Percentiles rank a stretch among this genome's conserved stretches.
These are phyloP conservation scores for Solanum ossicruentum DNA, from an alignment of 257 asterid genomes.

Conservation along the genomic window DNA sequence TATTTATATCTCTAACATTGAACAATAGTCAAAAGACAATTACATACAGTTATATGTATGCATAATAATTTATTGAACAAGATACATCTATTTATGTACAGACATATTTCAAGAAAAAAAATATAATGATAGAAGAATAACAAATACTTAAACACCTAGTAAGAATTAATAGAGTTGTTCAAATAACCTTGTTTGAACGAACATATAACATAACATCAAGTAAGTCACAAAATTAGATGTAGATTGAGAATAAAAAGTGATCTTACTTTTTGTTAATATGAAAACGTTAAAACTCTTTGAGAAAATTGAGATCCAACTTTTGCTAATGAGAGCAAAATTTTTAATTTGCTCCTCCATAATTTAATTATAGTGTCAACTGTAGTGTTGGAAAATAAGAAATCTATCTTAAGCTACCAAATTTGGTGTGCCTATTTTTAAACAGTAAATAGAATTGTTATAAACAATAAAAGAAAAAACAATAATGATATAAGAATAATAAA, in stretches of 20 bases:
- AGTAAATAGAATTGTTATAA: too few species aligned
- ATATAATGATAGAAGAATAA: neutral
- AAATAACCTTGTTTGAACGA: neutral
- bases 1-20: neutral
- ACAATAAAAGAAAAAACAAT: too few species aligned
- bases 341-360: neutral
- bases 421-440: too few species aligned
- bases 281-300: neutral
- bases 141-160: neutral
- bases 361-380: too few species aligned
- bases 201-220: neutral
- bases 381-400: too few species aligned
- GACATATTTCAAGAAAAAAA: neutral
- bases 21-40: neutral
- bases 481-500: too few species aligned
- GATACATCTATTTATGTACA: neutral
- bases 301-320: neutral
- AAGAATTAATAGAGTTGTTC: neutral
- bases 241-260: neutral
- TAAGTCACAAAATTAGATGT: neutral
- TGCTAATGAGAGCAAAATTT: neutral
- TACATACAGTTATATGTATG: neutral
- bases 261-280: neutral
- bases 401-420: too few species aligned
- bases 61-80: neutral